A percentile compares a stretch with the other conserved stretches of the same genome.
Conservation (phyloP, 139 green algal genomes). For the Chlamydomonas sp. region DNA sequence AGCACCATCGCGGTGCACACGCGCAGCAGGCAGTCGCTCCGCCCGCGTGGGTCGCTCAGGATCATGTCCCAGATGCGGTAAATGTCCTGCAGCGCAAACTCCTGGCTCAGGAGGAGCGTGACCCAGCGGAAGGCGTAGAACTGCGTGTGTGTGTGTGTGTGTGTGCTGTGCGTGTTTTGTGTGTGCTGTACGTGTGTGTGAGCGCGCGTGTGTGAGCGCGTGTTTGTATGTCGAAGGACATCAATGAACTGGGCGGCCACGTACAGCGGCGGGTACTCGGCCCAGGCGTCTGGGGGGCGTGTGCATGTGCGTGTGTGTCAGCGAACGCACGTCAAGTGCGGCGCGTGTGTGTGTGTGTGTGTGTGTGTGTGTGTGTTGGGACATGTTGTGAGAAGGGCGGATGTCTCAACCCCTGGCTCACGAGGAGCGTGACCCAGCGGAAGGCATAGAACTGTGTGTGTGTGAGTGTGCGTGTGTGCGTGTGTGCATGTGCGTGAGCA, state of each 20-base stretch:
- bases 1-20: conserved; percentile 88
- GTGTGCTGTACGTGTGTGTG: neutral
- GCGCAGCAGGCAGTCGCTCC: conserved; percentile 66
- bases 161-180: neutral
- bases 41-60: conserved; percentile 48
- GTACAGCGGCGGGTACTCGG: too few relatives aligned
- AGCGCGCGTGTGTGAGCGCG: too few relatives aligned
- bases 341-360: too few relatives aligned
- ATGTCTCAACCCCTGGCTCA: conserved; percentile 88
- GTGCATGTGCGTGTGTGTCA: too few relatives aligned
- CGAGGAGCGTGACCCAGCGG: conserved; percentile 87
- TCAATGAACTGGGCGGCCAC: too few relatives aligned
- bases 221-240: too few relatives aligned
- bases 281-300: too few relatives aligned
- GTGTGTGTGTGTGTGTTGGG: too few relatives aligned
- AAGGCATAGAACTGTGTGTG: conserved; percentile 92
- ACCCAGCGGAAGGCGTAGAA: conserved; percentile 96
- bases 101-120: conserved; percentile 76
- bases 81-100: conserved; percentile 80
- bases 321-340: too few relatives aligned
- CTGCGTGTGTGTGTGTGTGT: conserved; percentile 51
- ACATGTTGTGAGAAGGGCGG: too few relatives aligned
- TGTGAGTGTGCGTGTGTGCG: neutral
- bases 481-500: too few relatives aligned
- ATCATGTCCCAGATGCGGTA: conserved; percentile 86